Evolutionary conservation across 148 eudicot genomes (phyloP), one percentile per base, ranked within the genome.

Genomic region (Polygonum maritimum): DNA sequence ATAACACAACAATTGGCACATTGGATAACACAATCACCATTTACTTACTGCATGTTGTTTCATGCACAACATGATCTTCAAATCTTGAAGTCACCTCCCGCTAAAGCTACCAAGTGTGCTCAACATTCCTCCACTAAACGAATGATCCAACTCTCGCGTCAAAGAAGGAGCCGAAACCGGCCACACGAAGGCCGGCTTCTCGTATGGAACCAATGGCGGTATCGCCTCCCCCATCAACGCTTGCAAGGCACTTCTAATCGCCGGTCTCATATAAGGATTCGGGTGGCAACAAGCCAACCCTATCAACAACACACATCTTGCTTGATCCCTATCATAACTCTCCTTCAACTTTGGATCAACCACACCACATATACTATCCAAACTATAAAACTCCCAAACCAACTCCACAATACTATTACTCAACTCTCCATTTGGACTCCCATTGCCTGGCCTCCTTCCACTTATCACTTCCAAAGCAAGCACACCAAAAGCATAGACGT

Each of bases 401-500:
- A 83, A 85, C 58, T 82, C 83, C 1, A 85, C 74, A 31, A 85
- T 80, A 49, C 75, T 73, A 3, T 76, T 45, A 35, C 76, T 75
- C 15, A 47, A 65, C 21, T 81, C 77, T 5, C 58, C 62, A 13
- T 31, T 48, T 48, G 57, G 69, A 18, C 14, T 77, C 39, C 80
- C 75, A 44, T 39, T 40, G 5, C 74, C 83, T 0, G 86, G 71
- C 69, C 65, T 84, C 26, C 77, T 75, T 5, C 87, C 87, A 75
- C 84, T 75, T n/a, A 79, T 75, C 8, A 84, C 76, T 14, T 80
- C 87, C 22, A 87, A 78, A 3, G 72, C 67, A 2, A 87, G 76
- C 36, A 84, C 83, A 1, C 89, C 89, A 14, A 84, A 87, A 39
- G 87, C 84, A 41, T 72, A 87, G 2, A 87, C 80, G 26, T 84